Base-by-base conservation (phyloP, 148 eudicot species). In the Mesembryanthemum crystallinum region DNA sequence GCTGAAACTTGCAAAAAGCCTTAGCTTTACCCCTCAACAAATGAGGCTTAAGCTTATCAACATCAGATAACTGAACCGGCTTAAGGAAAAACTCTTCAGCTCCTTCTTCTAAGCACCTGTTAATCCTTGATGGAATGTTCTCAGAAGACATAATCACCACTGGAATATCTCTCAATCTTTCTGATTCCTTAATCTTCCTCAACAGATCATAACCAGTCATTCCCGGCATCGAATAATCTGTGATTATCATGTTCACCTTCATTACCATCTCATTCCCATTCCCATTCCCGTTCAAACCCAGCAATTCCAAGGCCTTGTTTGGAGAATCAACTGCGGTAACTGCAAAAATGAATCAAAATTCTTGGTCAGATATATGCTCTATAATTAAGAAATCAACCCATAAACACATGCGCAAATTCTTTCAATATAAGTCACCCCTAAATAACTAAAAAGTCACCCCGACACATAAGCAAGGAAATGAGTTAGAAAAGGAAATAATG, bases 101-200 rank as follows among this genome's bases (percentile, higher is more conserved):
- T 27, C 94, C 94, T 57, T 85, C 88, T 74, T 88, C 88, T 72
- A 90, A 81, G 73, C 94, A 90, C 74, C 83, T 85, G 76, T 60
- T 86, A 45, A 90, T 88, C 75, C 94, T 90, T 47, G 94, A 73
- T 42, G 91, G 90, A 12, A 86, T 87, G 65, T 90, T 86, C 80
- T 90, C 91, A 29, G 94, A 90, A 12, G 94, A 90, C 94, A 90
- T 90, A 12, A 90, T 88, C 42, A 90, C 91, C 29, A 90, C 94
- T 12, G 94, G 94, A 55, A 90, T 87, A 47, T 88, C 90, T 28
- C 71, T 88, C 20, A 85, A 64, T 24, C 67, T 82, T 72, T 67
- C 81, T 1, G 90, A 86, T 75, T 77, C 88, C 74, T 83, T 83
- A 0, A 83, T 81, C 20, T 76, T 80, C 33, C 70, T 80, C 18